Base-by-base conservation (phyloP, 371 early-diverging fungal genomes). In the Parasitella parasitica region DNA sequence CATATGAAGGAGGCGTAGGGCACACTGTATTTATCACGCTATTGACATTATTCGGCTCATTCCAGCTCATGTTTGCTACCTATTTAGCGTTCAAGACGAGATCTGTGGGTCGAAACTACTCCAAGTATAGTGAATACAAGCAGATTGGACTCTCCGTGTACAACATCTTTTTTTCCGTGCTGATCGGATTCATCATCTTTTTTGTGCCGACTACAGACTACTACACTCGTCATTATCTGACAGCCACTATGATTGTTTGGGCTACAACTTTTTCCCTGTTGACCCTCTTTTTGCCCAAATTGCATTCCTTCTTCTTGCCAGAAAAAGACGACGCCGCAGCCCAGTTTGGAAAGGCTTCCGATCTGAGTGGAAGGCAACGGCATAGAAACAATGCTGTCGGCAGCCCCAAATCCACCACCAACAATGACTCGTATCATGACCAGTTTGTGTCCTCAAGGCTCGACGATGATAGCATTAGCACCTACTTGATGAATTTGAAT, bases 91-190 rank as follows among this genome's bases (percentile, higher is more conserved):
- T 84, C 71, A 84, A 73, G 67, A 84, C 82, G 30, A 65, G 84
- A n/a, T 64, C 77, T 8, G 76, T 86, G 12, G 84, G 83, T 18
- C 72, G 66, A 27, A 69, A 54, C 15, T 77, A 80, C 16, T 72
- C 84, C 24, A 86, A 80, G 62, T 82, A 84, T 57, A 84, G 79
- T 53, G 86, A 86, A 61, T 84, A 80, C 37, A 80, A 80, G 13
- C 84, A 86, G 39, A 83, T 86, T 15, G 84, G 82, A 0, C 63
- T 86, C 41, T 82, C 82, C 27, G 81, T 86, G 8, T 86, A 86
- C 57, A 86, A 86, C 46, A 86, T 86, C 4, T 75, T 86, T n/a
- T 76, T 86, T 55, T 81, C 80, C 0, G 80, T 74, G 0, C 53
- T 83, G 13, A 72, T 86, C 27, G 82, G 82, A 0, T 74, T 81